Base-by-base conservation (phyloP, 1,284 basidiomycete species). In the Leccinum solheimii region DNA sequence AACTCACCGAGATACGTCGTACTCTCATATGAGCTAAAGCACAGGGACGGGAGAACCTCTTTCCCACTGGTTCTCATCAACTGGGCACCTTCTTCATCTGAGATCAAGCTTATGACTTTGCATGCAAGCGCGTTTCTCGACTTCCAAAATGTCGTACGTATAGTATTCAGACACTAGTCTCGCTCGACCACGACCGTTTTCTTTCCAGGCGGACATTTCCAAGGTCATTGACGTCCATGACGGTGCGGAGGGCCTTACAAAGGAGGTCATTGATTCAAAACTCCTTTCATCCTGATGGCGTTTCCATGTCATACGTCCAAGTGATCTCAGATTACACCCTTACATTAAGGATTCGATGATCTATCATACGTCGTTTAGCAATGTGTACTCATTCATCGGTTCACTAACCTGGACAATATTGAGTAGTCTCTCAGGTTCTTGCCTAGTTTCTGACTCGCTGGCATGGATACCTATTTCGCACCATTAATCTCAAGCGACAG, bases 1-100 rank as follows among this genome's bases (percentile, higher is more conserved):
- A 92, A 92, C 75, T 85, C 90, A 5, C 95, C 95, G 10, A 85
- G 95, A 67, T 97, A 94, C 73, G 86, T 97, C 53, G 75, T 98
- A 21, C 78, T 92, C 32, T 93, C 92, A 14, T 92, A 96, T 70
- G 90, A 93, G 70, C 82, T 95, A 23, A 82, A 83, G 51, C 93
- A 97, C 75, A 75, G 73, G 5, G 96, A 98, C 69, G 95, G 95
- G 3, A 83, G 96, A 40, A 88, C 83, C 63, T 95, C 92, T 1
- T 95, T 90, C 70, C 93, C 93, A 2, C 80, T 95, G 14, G 86
- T 93, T 3, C 80, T 96, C 57, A 79, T 97, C 75, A 95, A 95
- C 78, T 96, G 94, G 93, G 85, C 85, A 19, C 94, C 94, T 21
- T 81, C 79, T 7, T 82, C 86, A 1, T 88, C 86, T 64, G 91